These are phyloP conservation scores for Vitis hybrid DNA, from an alignment of 177 flowering plant genomes.

Conservation along the genomic window DNA sequence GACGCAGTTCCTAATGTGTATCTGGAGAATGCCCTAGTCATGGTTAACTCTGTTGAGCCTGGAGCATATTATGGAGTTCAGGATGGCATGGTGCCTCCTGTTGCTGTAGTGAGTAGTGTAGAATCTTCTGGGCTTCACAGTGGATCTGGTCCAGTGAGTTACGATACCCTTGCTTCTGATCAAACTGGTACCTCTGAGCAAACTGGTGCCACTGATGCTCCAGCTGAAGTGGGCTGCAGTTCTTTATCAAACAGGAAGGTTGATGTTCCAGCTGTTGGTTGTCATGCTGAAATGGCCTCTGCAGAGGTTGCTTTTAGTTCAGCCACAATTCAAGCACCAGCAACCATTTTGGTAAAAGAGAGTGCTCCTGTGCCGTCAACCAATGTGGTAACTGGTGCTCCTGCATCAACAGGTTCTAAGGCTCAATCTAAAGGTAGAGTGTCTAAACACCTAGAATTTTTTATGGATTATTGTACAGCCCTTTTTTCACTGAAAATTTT, in stretches of 20 bases:
- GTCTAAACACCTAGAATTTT: background rate
- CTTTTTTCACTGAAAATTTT: too few species aligned
- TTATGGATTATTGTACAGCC: background rate
- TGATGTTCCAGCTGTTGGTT: conserved; percentile 19
- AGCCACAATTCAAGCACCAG: conserved; percentile 33
- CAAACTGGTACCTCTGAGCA: conserved; percentile 21
- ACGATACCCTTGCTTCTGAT: conserved; percentile 27
- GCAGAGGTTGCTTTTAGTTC: conserved; percentile 27
- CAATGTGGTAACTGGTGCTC: conserved; percentile 18
- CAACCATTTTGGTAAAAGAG: conserved; percentile 25
- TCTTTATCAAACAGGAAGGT: conserved; percentile 19
- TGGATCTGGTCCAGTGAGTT: conserved; percentile 26
- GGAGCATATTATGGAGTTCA: conserved; percentile 51
- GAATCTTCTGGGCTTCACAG: conserved; percentile 37
- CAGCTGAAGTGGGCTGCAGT: conserved; percentile 14
- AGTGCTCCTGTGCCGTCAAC: conserved; percentile 30
- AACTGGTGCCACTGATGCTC: conserved; percentile 20
- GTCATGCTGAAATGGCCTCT: conserved; percentile 21
- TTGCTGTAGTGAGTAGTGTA: conserved; percentile 21
- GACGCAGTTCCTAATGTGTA: conserved; percentile 36
- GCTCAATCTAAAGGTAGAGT: conserved; percentile 67
- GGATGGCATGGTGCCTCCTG: conserved; percentile 36
- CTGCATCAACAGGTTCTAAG: conserved; percentile 37
- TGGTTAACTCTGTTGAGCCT: conserved; percentile 47
- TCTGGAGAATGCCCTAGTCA: conserved; percentile 32